Conservation (phyloP, 225 moss, liverwort and hornwort species). For the Bryum argenteum region DNA sequence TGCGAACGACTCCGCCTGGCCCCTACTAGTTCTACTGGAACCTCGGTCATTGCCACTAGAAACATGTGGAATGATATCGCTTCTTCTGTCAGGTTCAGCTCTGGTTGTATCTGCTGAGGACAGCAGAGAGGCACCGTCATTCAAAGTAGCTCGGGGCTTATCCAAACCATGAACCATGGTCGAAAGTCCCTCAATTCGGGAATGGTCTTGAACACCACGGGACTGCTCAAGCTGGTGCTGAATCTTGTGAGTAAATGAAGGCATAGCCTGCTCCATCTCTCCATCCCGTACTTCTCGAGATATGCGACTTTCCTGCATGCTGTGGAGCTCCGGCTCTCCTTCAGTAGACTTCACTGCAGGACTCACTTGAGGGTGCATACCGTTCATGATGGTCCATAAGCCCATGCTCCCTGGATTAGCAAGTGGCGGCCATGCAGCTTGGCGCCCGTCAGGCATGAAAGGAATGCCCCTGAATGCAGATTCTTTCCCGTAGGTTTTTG, state of each 20-base stretch:
- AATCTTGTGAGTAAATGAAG: slow-evolving; percentile 40
- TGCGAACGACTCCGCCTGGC: slow-evolving; percentile 41
- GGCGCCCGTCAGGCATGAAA: slow-evolving; percentile 52
- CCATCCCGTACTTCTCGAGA: slow-evolving; percentile 41
- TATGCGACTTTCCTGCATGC: slow-evolving; percentile 44
- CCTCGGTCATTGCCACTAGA: slow-evolving; percentile 41
- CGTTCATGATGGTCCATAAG: slow-evolving; percentile 49
- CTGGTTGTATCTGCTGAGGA: slow-evolving; percentile 42
- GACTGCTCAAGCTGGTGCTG: slow-evolving; percentile 50
- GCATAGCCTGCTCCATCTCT: slow-evolving; percentile 39
- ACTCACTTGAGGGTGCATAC: slow-evolving; percentile 42
- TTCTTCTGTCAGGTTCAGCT: slow-evolving; percentile 50
- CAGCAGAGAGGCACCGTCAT: slow-evolving; percentile 35
- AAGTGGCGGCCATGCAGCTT: slow-evolving; percentile 45
- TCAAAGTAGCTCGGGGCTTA: slow-evolving; percentile 38
- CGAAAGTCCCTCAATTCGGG: slow-evolving; percentile 50
- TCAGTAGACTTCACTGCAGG: slow-evolving; percentile 35
- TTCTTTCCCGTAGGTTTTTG: slow-evolving; percentile 58
- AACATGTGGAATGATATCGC: slow-evolving; percentile 32
- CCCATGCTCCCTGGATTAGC: slow-evolving; percentile 44
- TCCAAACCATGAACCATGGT: slow-evolving; percentile 52
- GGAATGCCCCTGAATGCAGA: slow-evolving; percentile 61
- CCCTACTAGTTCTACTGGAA: slow-evolving; percentile 48
- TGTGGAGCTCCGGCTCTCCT: slow-evolving; percentile 49
- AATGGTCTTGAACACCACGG: slow-evolving; percentile 43